Evolutionary conservation across 1,284 basidiomycete species (phyloP), one percentile per base, ranked within the genome.

Genomic region (Sporisorium scitamineum): DNA sequence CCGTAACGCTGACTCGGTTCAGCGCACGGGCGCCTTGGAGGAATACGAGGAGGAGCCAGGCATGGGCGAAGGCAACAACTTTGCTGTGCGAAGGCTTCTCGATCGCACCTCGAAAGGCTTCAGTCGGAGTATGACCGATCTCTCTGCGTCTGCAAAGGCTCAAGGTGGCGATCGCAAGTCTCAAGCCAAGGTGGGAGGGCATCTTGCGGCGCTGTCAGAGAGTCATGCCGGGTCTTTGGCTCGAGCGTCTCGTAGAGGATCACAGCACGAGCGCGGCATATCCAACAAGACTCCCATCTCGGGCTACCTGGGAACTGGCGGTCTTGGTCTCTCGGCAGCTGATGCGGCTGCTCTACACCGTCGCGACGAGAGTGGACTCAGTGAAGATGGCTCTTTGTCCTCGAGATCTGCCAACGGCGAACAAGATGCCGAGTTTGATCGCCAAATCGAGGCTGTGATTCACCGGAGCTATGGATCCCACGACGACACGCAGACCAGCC

Each of bases 201-300:
- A 80, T 48, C 51, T 75, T 13, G 41, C 66, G 16, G 64, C 65
- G 3, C 51, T 78, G 34, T 78, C 71, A 5, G 79, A 80, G 39
- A 54, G 72, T 41, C 53, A 76, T 16, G 52, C 64, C 8, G 63
- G 62, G 26, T 18, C 62, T 8, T 51, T 47, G 1, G 59, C 45
- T 34, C 29, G 51, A 24, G 52, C 56, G 11, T 74, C 62, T 31
- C 68, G 58, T 52, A 50, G 58, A n/a, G 31, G 29, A 32, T 60
- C 72, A n/a, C 55, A 48, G 14, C 76, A 78, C 39, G 59, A 64
- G 45, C 64, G 77, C 3, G 80, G 80, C 44, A 82, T 82, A n/a
- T 82, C 80, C 20, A 82, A 82, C 69, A 79, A 81, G 66, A 82
- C 80, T n/a, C 80, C 80, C 22, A 69, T 78, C 41, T 82, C 79